phyloP scores from a whole-genome alignment of 148 eudicot genomes.

The Silene uniflora region DNA sequence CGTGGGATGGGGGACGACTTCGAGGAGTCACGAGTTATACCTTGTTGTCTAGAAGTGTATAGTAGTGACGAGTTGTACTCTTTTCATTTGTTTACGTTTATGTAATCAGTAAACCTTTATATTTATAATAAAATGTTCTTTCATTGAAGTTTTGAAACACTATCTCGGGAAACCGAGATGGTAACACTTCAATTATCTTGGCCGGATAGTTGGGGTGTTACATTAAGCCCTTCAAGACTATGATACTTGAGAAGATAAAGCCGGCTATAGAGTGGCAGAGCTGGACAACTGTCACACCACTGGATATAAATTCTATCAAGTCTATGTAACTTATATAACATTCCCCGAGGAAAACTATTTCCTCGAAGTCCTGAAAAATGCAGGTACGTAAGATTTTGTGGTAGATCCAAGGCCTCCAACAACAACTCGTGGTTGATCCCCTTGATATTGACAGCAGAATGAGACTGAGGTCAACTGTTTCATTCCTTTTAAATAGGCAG shows the following conservation, averaged over 20 bases:
- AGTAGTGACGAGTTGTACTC: no score
- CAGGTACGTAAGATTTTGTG: not conserved
- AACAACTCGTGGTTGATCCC: no score
- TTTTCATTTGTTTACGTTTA: no score
- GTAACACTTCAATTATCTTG: no score
- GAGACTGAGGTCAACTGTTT: not conserved
- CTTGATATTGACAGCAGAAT: not conserved
- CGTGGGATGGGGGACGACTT: no score
- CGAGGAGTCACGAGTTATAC: no score
- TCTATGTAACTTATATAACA: not conserved
- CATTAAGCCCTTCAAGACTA: not conserved
- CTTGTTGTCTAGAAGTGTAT: no score
- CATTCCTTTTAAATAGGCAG: conserved; percentile 4
- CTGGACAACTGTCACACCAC: not conserved
- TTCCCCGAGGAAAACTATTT: not conserved
- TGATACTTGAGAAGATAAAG: conserved; percentile 16
- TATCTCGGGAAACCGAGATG: no score
- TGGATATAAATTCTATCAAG: not conserved
- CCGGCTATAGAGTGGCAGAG: conserved; percentile 13
- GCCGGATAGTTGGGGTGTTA: no score
- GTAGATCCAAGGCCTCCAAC: not conserved
- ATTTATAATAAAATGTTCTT: no score
- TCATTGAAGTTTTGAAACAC: no score
- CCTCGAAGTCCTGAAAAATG: conserved; percentile 1
- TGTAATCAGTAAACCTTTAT: no score